Conservation (phyloP, 225 moss, liverwort and hornwort genomes). For the Straminergon stramineum region DNA sequence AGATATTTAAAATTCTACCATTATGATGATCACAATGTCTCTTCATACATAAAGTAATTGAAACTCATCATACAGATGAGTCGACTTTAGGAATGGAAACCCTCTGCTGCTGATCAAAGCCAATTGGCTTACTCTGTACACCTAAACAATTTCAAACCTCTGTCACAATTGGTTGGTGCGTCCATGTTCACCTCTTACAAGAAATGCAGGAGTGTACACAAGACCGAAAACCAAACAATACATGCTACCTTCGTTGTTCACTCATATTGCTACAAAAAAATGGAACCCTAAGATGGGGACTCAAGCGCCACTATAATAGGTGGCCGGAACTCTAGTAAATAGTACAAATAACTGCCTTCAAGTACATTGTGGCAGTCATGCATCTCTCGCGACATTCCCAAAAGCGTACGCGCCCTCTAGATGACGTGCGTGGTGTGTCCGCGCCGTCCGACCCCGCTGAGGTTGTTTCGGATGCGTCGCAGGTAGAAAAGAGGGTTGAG, state of each 20-base stretch:
- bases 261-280: not conserved
- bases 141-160: not conserved
- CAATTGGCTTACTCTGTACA: not conserved
- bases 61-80: not conserved
- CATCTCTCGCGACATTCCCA: not conserved
- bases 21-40: not conserved
- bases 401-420: not conserved
- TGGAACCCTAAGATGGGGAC: not conserved
- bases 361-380: not conserved
- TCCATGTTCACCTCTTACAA: not conserved
- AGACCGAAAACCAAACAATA: not conserved
- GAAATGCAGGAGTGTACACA: too few relatives aligned
- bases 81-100: not conserved
- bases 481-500: constrained; percentile 24
- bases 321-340: not conserved
- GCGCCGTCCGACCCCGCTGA: not conserved
- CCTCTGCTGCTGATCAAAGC: not conserved
- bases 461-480: constrained; percentile 22
- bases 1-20: not conserved
- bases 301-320: not conserved
- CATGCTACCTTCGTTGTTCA: not conserved
- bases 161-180: too few relatives aligned
- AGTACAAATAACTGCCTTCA: not conserved
- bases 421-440: not conserved
- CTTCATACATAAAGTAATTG: not conserved